Conservation (phyloP, 1,139 yeast genomes). For the Blastobotrys indianensis region DNA sequence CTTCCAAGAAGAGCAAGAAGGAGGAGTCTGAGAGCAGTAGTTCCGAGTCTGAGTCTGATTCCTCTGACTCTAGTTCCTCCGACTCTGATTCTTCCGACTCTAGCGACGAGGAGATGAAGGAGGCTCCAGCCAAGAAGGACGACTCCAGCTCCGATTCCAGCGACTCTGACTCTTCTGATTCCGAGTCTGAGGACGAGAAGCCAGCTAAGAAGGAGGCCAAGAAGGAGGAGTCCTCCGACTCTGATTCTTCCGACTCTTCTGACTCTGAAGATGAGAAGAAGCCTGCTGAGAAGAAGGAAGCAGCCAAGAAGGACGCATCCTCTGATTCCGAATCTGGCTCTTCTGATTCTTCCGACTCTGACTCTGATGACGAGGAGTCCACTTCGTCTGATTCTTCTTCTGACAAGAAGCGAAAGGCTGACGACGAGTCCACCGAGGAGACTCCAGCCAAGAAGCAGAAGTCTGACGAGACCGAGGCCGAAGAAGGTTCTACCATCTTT, state of each 20-base stretch:
- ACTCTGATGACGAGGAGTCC: slow-evolving; percentile 21
- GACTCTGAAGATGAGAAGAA: slow-evolving; percentile 33
- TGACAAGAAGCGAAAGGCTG: slow-evolving; percentile 37
- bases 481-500: slow-evolving; percentile 79
- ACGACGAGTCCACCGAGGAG: slow-evolving; percentile 24
- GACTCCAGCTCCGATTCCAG: slow-evolving; percentile 21
- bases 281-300: slow-evolving; percentile 22
- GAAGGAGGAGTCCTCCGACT: slow-evolving; percentile 26
- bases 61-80: slow-evolving; percentile 29
- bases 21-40: slow-evolving; percentile 20
- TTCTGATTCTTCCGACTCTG: slow-evolving; percentile 31
- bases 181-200: slow-evolving; percentile 31
- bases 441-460: slow-evolving; percentile 37
- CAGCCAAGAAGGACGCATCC: slow-evolving; percentile 30
- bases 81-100: slow-evolving; percentile 26
- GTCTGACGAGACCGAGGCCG: slow-evolving; percentile 34
- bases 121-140: slow-evolving; percentile 15
- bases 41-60: slow-evolving; percentile 28
- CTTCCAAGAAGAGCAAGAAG: slow-evolving; percentile 22
- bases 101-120: slow-evolving; percentile 17
- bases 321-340: slow-evolving; percentile 28
- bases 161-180: slow-evolving; percentile 23
- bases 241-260: slow-evolving; percentile 25
- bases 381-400: slow-evolving; percentile 19
- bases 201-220: slow-evolving; percentile 10